phyloP scores from a whole-genome alignment of 2,329 filamentous ascomycete species.

The Hawksworthiomyces lignivorus region DNA sequence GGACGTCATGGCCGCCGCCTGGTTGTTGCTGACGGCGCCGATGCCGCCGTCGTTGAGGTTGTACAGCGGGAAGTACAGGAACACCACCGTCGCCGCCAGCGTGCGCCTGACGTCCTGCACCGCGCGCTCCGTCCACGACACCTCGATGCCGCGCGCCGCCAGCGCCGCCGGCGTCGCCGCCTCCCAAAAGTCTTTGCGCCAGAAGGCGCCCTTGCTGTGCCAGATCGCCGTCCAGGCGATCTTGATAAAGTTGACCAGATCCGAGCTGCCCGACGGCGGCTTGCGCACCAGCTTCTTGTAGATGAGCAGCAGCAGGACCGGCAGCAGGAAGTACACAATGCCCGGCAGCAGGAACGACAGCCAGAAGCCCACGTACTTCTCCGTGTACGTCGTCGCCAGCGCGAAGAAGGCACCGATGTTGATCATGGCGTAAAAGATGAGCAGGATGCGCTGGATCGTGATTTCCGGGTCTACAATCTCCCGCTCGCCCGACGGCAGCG shows the following conservation, averaged over 20 bases:
- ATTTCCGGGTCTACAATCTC: conserved; percentile 39
- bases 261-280: conserved; percentile 56
- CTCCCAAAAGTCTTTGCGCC: conserved; percentile 50
- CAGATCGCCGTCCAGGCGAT: conserved; percentile 48
- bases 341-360: conserved; percentile 48
- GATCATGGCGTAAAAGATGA: conserved; percentile 55
- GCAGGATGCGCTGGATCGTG: conserved; percentile 36
- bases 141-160: conserved; percentile 35
- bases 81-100: conserved; percentile 32
- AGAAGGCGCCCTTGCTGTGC: conserved; percentile 42
- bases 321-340: conserved; percentile 52
- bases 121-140: conserved; percentile 58
- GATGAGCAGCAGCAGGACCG: conserved; percentile 47
- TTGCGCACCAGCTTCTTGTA: conserved; percentile 51
- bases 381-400: conserved; percentile 62
- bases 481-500: conserved; percentile 27
- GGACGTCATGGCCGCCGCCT: conserved; percentile 29
- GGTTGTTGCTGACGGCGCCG: conserved; percentile 27
- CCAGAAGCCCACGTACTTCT: conserved; percentile 72
- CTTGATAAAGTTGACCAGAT: conserved; percentile 51
- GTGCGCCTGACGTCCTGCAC: conserved; percentile 57
- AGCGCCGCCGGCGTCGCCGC: conserved; percentile 48
- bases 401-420: conserved; percentile 57
- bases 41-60: conserved; percentile 33
- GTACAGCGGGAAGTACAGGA: conserved; percentile 34